Evolutionary conservation across 2,329 filamentous ascomycete species (phyloP).

Genomic region (Apiospora kogelbergensis): DNA sequence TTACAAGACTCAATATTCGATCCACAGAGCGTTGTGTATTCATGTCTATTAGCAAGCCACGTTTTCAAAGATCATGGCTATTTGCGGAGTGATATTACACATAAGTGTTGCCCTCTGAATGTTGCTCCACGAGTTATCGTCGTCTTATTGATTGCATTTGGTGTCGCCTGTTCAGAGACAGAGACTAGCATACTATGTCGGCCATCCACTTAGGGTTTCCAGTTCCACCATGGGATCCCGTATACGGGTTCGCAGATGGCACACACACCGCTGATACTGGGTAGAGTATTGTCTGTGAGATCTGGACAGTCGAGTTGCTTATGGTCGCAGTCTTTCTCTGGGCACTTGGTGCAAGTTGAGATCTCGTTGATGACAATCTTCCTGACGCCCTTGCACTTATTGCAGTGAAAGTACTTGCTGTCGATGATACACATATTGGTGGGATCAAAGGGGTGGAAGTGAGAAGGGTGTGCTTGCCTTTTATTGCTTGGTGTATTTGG

Average conservation of each 20-base stretch:
- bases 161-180: neutral
- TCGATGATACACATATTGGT: neutral
- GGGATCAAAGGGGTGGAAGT: too few species aligned
- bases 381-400: neutral
- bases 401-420: neutral
- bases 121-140: neutral
- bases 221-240: neutral
- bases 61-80: too few species aligned
- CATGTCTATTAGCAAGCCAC: neutral
- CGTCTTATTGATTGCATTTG: neutral
- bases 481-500: neutral
- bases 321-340: neutral
- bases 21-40: neutral
- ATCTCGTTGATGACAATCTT: neutral
- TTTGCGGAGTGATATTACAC: too few species aligned
- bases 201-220: neutral
- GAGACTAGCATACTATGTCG: neutral
- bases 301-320: neutral
- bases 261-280: neutral
- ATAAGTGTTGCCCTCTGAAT: too few species aligned
- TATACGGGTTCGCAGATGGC: neutral
- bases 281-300: neutral
- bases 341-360: neutral
- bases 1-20: neutral
- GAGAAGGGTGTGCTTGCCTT: neutral